Base-by-base conservation (phyloP, 2,329 filamentous ascomycete species). In the Alternaria gaisen region DNA sequence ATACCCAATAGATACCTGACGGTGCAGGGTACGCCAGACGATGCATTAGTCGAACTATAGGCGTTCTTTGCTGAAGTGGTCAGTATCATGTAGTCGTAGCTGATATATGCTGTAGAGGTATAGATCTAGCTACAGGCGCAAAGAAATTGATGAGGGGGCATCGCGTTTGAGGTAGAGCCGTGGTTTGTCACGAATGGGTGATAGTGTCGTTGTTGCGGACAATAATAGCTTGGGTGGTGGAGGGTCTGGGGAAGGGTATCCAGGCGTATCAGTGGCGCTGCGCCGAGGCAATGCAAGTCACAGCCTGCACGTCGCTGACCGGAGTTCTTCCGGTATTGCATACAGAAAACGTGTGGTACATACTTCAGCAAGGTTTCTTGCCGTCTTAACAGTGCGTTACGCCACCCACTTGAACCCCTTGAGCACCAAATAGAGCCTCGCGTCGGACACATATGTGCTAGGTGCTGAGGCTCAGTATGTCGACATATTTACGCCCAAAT, bases 251-350 rank as follows among this genome's bases (percentile, higher is more conserved):
- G 43, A 56, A 56, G 53, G 41, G 52, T 28, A 20, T 38, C 42
- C 32, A 38, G 30, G 40, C 20, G 42, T 7, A 30, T 32, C 38
- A 40, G 41, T 24, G n/a, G 48, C 41, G 56, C 18, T 41, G 55
- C 48, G 18, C 48, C 41, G 30, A 41, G 18, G 36, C 48, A 12
- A 38, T 44, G 53, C 57, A 46, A 59, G 44, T 22, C 52, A 43
- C 52, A 42, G 40, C 20, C 28, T 50, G 36, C 40, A 22, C 30
- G 52, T 30, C 22, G 26, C 24, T 8, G n/a, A 50, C 52, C 57
- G 57, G 55, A 55, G 24, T 60, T 47, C 24, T 20, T 42, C 57
- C 57, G 57, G 57, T 60, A 56, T 50, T 38, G 38, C 43, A 43
- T 24, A 8, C 34, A 30, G 30, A 53, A 43, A 43, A 41, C 40